These are phyloP conservation scores for Madurella fahalii DNA, from an alignment of 2,329 filamentous ascomycete genomes.

Conservation along the genomic window DNA sequence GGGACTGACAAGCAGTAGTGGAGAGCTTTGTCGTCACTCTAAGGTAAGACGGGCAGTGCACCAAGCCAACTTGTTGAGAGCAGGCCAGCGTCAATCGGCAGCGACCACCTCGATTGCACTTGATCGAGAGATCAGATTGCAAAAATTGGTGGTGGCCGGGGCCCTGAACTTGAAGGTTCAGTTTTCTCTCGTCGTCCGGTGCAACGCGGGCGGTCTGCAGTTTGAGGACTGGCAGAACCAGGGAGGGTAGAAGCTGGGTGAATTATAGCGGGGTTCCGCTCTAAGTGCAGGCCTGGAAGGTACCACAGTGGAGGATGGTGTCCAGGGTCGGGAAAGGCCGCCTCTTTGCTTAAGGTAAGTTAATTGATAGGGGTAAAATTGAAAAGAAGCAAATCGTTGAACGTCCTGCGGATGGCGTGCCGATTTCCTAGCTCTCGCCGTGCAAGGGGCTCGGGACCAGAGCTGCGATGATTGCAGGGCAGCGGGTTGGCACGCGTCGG, in stretches of 20 bases:
- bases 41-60: constrained; percentile 9
- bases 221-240: constrained; percentile 21
- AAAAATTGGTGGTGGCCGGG: constrained; percentile 20
- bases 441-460: constrained; percentile 2
- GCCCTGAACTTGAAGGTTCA: constrained; percentile 9
- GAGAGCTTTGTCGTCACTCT: constrained; percentile 10
- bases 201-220: constrained; percentile 29
- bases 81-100: constrained; percentile 17
- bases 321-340: neutral
- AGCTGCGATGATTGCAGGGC: neutral
- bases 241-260: constrained; percentile 16
- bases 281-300: constrained; percentile 13
- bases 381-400: neutral
- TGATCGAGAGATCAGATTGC: constrained; percentile 11
- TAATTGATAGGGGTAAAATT: neutral
- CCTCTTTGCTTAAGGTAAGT: neutral
- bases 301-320: neutral
- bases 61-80: neutral
- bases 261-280: constrained; percentile 25
- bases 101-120: constrained; percentile 12
- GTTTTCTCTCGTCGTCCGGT: constrained; percentile 30
- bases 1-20: neutral
- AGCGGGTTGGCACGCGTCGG: neutral
- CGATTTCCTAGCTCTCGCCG: constrained; percentile 10
- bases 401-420: constrained; percentile 8